Evolutionary conservation across 1,284 basidiomycete species (phyloP), one percentile per base, ranked within the genome.

Genomic region (Cerioporus squamosus): DNA sequence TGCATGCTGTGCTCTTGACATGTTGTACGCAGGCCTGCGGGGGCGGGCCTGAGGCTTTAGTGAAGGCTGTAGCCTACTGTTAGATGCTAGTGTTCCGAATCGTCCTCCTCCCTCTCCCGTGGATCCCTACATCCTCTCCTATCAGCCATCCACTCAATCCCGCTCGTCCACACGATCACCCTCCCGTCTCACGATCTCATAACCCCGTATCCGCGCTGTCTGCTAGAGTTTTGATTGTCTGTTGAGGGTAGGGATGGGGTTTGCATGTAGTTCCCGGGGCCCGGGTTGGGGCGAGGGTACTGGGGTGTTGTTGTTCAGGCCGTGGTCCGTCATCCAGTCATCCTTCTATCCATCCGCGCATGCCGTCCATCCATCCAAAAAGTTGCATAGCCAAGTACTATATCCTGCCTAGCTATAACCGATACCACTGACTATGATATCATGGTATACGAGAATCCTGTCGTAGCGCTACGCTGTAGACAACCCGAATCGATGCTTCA

Each of bases 371-470:
- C 47, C 22, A 44, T 18, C 15, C 15, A 53, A 61, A 64, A 59
- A 57, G 59, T 56, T 61, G 53, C 63, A 52, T 61, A 61, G 57
- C 60, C 60, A 59, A 49, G 33, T 55, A 61, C 55, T 55, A 47
- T 58, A 58, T 58, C 55, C 47, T 42, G 52, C 55, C 50, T 55
- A 47, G 53, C 58, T 50, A 42, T 56, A 64, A 58, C 55, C 57
- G 57, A 64, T 64, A 64, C 63, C 63, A 59, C 55, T 61, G 63
- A 60, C 57, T 59, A 64, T 54, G 62, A 59, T 64, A 59, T 61
- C 57, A 60, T 64, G 55, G 59, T 61, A 61, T 57, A 40, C n/a
- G 8, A 61, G 46, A 51, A 61, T 48, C 44, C 46, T 36, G 33
- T 36, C 33, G 33, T 36, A 36, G 9, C 33, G 14, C 33, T 36